A percentile compares a stretch with the other conserved stretches of the same genome.
phyloP scores from a whole-genome alignment of 2,329 filamentous ascomycete species.

The Mycosphaerelloides madeirae region DNA sequence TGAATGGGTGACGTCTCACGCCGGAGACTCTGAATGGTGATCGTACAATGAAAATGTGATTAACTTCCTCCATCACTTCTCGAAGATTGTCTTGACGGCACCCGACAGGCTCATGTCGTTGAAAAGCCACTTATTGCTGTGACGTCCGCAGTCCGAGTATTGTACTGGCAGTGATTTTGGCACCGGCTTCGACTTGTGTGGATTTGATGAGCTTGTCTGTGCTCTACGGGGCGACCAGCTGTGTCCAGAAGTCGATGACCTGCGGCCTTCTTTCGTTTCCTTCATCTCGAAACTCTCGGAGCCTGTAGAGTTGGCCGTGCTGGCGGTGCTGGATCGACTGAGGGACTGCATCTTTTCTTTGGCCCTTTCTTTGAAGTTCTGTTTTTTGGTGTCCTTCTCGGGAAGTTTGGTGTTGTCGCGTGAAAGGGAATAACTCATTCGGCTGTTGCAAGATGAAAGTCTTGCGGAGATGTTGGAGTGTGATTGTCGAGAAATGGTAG shows the following conservation, averaged over 20 bases:
- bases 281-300: slow-evolving; percentile 13
- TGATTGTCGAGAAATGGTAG: neutral
- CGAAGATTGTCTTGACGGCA: slow-evolving; percentile 34
- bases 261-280: slow-evolving; percentile 3
- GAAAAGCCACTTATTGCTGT: slow-evolving; percentile 51
- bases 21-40: too few species aligned
- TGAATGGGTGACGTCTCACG: too few species aligned
- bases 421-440: neutral
- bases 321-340: slow-evolving; percentile 12
- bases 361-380: slow-evolving; percentile 3
- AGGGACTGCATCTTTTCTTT: slow-evolving; percentile 12
- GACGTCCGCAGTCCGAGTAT: slow-evolving; percentile 41
- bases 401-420: neutral
- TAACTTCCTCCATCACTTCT: slow-evolving; percentile 15
- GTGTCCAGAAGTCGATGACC: slow-evolving; percentile 2
- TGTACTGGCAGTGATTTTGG: slow-evolving; percentile 8
- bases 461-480: neutral
- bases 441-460: neutral
- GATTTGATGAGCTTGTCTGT: neutral
- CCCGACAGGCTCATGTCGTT: slow-evolving; percentile 45
- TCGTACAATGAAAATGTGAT: too few species aligned
- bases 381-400: neutral
- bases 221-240: slow-evolving; percentile 9
- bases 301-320: slow-evolving; percentile 4
- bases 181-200: slow-evolving; percentile 6